Evolutionary conservation across 352 stramenopile genomes (phyloP), one percentile per base, ranked within the genome.

Genomic region (Thraustochytrium striatum): DNA sequence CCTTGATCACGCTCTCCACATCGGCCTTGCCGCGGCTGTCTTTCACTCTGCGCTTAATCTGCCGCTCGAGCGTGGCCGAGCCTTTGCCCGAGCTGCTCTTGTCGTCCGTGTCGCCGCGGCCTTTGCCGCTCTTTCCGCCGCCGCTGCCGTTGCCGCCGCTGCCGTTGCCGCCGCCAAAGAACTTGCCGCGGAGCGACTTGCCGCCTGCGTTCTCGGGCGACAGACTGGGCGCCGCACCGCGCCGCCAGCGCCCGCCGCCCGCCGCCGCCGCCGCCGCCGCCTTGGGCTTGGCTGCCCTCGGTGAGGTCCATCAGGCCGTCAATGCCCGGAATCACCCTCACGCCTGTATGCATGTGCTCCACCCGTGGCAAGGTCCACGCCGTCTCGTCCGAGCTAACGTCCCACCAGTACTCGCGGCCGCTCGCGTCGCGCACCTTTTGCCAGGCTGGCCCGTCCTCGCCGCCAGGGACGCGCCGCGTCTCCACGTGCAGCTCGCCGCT

Each of bases 321-420:
- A n/a, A 1, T 73, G n/a, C 13, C 44, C 28, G 7, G 11, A 32
- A 61, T 73, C 44, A 19, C n/a, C 62, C 13, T 61, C 35, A 65
- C 1, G 16, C 33, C 16, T 28, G 25, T 19, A 32, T 62, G 57
- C 2, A 62, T 16, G 19, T 16, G 57, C 57, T 19, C 57, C 32
- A 19, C 13, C 2, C 32, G 16, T 28, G 2, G 65, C 13, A 61
- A 43, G 19, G 65, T 35, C 65, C 65, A 75, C 30, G 33, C 41
- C 25, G 65, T 75, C 65, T 75, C 65, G 39, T 75, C 65, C 28
- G 32, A 61, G 5, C 25, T 39, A 19, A 43, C 30, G 65, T 75
- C 68, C 65, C 65, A 75, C 44, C 52, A 75, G 36, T 75, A 75
- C 30, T 62, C 52, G 32, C 68, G 58, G 25, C 50, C 65, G 5